phyloP scores from a whole-genome alignment of 345 rosid species.

The Linum trigynum region DNA sequence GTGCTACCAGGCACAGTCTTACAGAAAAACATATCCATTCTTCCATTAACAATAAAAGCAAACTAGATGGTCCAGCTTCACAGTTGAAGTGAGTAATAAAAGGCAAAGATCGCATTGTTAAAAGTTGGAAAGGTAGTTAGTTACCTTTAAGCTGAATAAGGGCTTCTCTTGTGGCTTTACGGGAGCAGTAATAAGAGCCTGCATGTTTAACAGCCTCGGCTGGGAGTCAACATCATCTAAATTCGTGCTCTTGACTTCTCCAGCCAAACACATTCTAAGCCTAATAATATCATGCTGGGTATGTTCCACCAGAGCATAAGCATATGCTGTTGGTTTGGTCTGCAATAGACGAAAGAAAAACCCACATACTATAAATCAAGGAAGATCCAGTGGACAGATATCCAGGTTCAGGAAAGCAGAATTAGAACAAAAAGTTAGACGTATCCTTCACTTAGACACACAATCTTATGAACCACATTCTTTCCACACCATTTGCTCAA shows the following conservation, averaged over 20 bases:
- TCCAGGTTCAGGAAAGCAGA: not conserved
- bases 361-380: constrained; percentile 5
- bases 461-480: too few species aligned
- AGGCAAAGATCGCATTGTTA: not conserved
- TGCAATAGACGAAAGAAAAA: constrained; percentile 22
- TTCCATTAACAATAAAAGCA: too few species aligned
- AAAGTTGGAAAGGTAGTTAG: not conserved
- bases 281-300: constrained; percentile 45
- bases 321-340: constrained; percentile 62
- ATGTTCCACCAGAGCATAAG: constrained; percentile 87
- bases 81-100: not conserved
- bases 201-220: constrained; percentile 50
- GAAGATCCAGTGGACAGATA: constrained; percentile 1
- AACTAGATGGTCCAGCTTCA: not conserved
- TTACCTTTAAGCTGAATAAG: constrained; percentile 66
- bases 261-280: constrained; percentile 77
- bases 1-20: too few species aligned
- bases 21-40: too few species aligned
- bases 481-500: too few species aligned
- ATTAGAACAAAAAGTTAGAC: too few species aligned
- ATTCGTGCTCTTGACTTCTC: constrained; percentile 45
- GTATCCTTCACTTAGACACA: too few species aligned
- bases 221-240: constrained; percentile 32
- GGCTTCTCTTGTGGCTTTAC: constrained; percentile 39
- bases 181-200: constrained; percentile 45